Evolutionary conservation across 78 protist genomes (phyloP).

Genomic region (Dictyostelium intermedium): DNA sequence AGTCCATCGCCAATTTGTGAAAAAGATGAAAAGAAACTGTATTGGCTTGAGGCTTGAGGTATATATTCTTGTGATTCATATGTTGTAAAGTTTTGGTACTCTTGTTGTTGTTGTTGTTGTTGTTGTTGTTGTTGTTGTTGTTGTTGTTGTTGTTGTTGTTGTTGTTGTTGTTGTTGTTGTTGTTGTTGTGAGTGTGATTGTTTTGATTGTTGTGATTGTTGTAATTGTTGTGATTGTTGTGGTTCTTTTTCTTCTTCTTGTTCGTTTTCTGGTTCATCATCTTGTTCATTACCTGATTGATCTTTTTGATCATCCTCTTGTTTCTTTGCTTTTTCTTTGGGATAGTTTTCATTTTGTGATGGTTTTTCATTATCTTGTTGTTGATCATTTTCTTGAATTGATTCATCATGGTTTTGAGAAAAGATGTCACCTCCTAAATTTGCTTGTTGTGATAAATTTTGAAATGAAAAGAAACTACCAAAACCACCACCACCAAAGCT

Average conservation of each 20-base stretch:
- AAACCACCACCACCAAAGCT: background rate
- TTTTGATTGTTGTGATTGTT: background rate
- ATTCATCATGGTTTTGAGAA: background rate
- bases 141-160: background rate
- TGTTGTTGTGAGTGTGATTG: background rate
- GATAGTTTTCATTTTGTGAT: background rate
- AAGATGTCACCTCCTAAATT: background rate
- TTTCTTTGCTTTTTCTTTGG: background rate
- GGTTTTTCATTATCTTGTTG: background rate
- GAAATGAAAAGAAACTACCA: slow-evolving; percentile 9
- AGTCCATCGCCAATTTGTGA: background rate
- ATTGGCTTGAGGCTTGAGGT: background rate
- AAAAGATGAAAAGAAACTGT: background rate
- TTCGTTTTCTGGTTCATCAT: too few relatives aligned
- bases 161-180: background rate
- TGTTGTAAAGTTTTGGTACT: background rate
- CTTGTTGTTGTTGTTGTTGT: background rate
- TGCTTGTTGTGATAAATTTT: background rate
- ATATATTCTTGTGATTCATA: background rate
- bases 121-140: background rate
- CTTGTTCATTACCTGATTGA: too few relatives aligned
- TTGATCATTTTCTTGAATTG: background rate
- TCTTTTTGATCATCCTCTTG: background rate
- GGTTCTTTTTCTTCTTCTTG: background rate
- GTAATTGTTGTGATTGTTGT: background rate